Base-by-base conservation (phyloP, 2,329 filamentous ascomycete species). In the Neonectria neomacrospora region DNA sequence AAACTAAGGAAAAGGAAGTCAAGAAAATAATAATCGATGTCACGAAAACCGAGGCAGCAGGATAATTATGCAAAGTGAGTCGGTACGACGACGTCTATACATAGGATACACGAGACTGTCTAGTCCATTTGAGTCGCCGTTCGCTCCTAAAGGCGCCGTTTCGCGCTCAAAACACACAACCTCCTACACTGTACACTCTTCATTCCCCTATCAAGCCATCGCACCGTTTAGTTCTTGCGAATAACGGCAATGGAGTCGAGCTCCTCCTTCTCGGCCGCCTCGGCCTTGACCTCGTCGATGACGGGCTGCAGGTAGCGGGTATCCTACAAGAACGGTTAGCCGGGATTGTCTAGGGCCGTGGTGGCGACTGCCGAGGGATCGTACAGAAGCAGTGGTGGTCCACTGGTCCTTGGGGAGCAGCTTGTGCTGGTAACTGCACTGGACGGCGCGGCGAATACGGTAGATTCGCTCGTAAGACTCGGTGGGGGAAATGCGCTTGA, bases 401-500 rank as follows among this genome's bases (percentile, higher is more conserved):
- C 86, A 88, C 77, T 88, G 78, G 34, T 82, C 77, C 81, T 85
- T 86, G 78, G 88, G 86, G 59, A 90, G 83, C 66, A 90, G 81
- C 82, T 89, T 88, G 80, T 90, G 88, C 75, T 84, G 79, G 76
- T 88, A 80, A 74, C 84, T 87, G 80, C 82, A 84, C 83, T 99
- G 96, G 83, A 96, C 90, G 75, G 96, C 95, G 82, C 96, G 90
- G 84, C 96, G 93, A 81, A 99, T 89, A 78, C 96, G 94, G 90
- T 94, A 99, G 80, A 98, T 89, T 80, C 96, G 95, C 85, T 99
- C 96, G 84, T 98, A 98, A 75, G 90, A 87, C 79, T 96, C 93
- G 86, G 96, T 93, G 75, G 93, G 87, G 62, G 92, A 88, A 67
- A 99, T 91, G 79, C 96, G 93, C 87, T 92, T 92, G 77, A 99